Evolutionary conservation across 306 rosid genomes (phyloP), one percentile per base, ranked within the genome.

Genomic region (Quercus suber): DNA sequence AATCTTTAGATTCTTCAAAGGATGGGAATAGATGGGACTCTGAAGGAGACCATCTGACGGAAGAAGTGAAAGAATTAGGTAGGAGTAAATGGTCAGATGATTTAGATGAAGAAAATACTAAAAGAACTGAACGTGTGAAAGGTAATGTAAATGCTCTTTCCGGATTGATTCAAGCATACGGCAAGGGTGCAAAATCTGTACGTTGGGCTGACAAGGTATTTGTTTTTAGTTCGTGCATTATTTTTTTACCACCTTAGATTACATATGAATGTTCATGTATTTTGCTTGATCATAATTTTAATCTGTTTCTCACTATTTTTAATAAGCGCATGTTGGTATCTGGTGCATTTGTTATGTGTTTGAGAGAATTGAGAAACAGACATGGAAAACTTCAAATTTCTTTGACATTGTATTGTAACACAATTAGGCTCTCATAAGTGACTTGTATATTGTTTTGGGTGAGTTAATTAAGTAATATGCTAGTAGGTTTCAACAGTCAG

Each of bases 191-290:
- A 83, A 95, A 95, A 86, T 88, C 94, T 79, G 97, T 95, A 67
- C 91, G 86, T 87, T 95, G 99, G 99, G 91, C 91, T 86, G 99
- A 95, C 86, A 89, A 88, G 99, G 98, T 95, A 88, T 81, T 87
- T 80, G 58, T 56, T 69, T 33, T 55, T 81, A 21, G 17, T 78
- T 80, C 21, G 20, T 82, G 55, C 60, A 52, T 69, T 71, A 71
- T 63, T 67, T 52, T 55, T 55, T 60, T 41, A 41, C 43, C 71
- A 15, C 71, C 23, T 83, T 67, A 73, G 75, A 82, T 67, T 65
- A 35, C 20, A 83, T 19, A 55, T 80, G 78, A 75, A 78, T 64
- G 20, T 64, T 28, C 23, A 18, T 68, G 52, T 1, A 8, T 33
- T 68, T 68, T 12, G 41, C 4, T 8, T 8, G 27, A 19, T 68